These are phyloP conservation scores for Ceratobasidium sp. DNA, from an alignment of 1,284 basidiomycete genomes.

Conservation along the genomic window DNA sequence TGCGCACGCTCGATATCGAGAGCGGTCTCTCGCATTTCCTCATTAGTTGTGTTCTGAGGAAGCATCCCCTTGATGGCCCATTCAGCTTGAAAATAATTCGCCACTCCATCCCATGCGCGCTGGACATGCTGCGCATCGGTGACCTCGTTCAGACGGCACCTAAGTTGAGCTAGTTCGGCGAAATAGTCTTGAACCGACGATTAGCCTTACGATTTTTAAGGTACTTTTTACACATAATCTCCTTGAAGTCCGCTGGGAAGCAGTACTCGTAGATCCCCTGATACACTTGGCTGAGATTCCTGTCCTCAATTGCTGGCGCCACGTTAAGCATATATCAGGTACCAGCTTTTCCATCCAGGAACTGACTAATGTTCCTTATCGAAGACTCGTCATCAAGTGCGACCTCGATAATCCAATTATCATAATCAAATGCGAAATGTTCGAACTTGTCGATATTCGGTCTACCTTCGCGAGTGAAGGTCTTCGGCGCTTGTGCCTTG, in stretches of 20 bases:
- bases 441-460: background rate
- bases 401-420: background rate
- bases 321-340: slow-evolving; percentile 51
- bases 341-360: slow-evolving; percentile 46
- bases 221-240: slow-evolving; percentile 43
- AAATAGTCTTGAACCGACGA: slow-evolving; percentile 46
- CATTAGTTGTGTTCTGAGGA: slow-evolving; percentile 4
- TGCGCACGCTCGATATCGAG: slow-evolving; percentile 15
- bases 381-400: background rate
- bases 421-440: background rate
- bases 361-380: slow-evolving; percentile 39
- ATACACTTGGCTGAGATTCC: slow-evolving; percentile 37
- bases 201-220: slow-evolving; percentile 46
- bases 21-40: background rate
- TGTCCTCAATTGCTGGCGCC: no score
- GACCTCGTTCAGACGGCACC: background rate
- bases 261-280: slow-evolving; percentile 51
- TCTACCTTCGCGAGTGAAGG: background rate
- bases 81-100: background rate
- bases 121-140: background rate
- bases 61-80: background rate
- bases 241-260: slow-evolving; percentile 51
- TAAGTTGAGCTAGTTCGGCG: background rate
- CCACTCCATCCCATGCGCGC: background rate
- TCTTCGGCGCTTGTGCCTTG: slow-evolving; percentile 5